A percentile compares a stretch with the other conserved stretches of the same genome.
Evolutionary conservation across 108 stramenopile genomes (phyloP).

Genomic region (Ochromonas danica): DNA sequence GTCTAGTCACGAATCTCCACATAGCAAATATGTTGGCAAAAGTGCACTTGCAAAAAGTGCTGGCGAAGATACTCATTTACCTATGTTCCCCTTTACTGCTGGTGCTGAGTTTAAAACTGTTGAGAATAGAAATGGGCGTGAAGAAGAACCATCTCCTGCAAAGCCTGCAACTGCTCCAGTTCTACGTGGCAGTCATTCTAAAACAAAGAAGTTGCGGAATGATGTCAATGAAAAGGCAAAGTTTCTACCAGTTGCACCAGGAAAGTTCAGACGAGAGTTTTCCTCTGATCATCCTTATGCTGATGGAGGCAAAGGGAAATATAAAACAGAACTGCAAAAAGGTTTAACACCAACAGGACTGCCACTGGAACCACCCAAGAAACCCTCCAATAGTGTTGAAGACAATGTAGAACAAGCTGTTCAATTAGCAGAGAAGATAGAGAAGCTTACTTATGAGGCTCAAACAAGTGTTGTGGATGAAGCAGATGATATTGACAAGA

Average conservation of each 20-base stretch:
- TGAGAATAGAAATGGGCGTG: no score
- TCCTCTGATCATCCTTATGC: slow-evolving; percentile 21
- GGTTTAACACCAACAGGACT: background rate
- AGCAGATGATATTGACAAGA: background rate
- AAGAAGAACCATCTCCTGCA: no score
- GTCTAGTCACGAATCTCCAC: no score
- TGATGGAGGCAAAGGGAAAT: background rate
- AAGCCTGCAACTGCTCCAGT: no score
- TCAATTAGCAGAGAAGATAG: background rate
- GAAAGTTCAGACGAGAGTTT: slow-evolving; percentile 14
- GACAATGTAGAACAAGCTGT: background rate
- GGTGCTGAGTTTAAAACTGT: background rate
- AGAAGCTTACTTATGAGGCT: background rate
- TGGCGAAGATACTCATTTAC: background rate
- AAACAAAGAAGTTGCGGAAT: background rate
- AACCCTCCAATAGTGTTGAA: background rate
- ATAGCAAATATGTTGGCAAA: no score
- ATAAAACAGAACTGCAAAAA: background rate
- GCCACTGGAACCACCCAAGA: background rate
- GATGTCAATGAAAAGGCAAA: slow-evolving; percentile 22
- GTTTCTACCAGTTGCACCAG: background rate
- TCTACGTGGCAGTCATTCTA: no score
- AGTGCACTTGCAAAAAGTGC: no score
- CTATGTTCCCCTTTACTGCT: background rate
- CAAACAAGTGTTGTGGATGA: background rate